These are phyloP conservation scores for Scedosporium minutisporum DNA, from an alignment of 2,329 filamentous ascomycete species.

Conservation along the genomic window DNA sequence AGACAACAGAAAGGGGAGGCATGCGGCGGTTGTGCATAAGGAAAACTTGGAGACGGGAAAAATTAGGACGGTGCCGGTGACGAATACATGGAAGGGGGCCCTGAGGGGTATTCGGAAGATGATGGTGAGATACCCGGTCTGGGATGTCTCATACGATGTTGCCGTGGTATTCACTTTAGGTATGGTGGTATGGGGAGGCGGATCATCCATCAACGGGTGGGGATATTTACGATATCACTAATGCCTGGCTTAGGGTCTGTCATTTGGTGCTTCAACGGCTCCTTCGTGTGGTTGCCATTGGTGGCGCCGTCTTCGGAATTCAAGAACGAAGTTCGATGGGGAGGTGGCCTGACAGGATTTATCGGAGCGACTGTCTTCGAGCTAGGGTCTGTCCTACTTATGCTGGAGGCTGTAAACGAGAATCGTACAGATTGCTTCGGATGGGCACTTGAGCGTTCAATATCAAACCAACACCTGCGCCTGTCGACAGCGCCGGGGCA, in stretches of 20 bases:
- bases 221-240: background rate
- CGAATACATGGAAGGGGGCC: conserved; percentile 17
- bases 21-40: conserved; percentile 19
- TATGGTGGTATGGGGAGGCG: conserved; percentile 3
- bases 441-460: conserved; percentile 50
- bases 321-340: conserved; percentile 38
- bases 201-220: no score
- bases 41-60: conserved; percentile 12
- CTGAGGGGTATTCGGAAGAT: conserved; percentile 24
- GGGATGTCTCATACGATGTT: conserved; percentile 33
- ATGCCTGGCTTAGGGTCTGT: conserved; percentile 24
- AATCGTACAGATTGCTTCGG: conserved; percentile 57
- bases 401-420: conserved; percentile 61
- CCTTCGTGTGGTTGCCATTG: conserved; percentile 55
- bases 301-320: conserved; percentile 43
- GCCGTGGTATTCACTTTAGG: conserved; percentile 29
- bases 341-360: conserved; percentile 53
- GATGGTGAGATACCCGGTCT: conserved; percentile 24
- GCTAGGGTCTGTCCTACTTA: conserved; percentile 49
- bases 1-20: conserved; percentile 33
- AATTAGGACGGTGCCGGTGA: conserved; percentile 10
- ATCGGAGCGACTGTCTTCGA: conserved; percentile 62
- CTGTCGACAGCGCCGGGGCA: conserved; percentile 10
- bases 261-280: conserved; percentile 50
- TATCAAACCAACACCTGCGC: conserved; percentile 18